Evolutionary conservation across 2,329 filamentous ascomycete genomes (phyloP).

Genomic region (Talaromyces sp.): DNA sequence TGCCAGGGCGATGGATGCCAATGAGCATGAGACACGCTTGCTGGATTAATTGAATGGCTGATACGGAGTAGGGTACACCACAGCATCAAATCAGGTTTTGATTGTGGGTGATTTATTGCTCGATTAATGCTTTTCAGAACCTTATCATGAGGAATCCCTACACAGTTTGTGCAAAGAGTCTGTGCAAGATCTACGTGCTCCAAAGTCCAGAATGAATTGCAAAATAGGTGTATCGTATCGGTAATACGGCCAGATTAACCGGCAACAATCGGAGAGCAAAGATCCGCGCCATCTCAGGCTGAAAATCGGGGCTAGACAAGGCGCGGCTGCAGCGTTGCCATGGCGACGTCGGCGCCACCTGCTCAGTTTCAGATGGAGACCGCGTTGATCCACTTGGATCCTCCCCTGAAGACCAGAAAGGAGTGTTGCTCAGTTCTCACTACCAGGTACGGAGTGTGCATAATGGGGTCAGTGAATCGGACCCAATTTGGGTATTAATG

Average conservation of each 20-base stretch:
- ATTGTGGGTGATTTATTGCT: not conserved
- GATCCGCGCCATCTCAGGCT: constrained; percentile 11
- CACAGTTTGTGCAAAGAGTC: not conserved
- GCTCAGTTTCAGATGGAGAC: constrained; percentile 2
- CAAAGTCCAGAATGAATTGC: not conserved
- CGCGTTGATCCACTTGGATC: not conserved
- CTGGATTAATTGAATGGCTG: not conserved
- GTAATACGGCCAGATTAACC: not conserved
- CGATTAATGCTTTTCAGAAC: not conserved
- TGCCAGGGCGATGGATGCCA: constrained; percentile 6
- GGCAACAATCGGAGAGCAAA: constrained; percentile 12
- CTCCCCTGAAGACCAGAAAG: not conserved
- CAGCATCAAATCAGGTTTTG: not conserved
- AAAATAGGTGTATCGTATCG: not conserved
- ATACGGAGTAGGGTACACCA: not conserved
- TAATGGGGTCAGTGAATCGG: not conserved
- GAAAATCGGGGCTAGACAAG: constrained; percentile 14
- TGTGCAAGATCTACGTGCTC: not conserved
- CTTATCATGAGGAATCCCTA: not conserved
- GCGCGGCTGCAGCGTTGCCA: constrained; percentile 10
- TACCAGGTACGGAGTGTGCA: no score
- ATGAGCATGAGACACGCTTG: constrained; percentile 10
- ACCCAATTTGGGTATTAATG: not conserved
- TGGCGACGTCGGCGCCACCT: constrained; percentile 10
- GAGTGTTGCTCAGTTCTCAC: not conserved